Percentiles rank a stretch among this genome's conserved stretches.
Evolutionary conservation across 768 basidiomycete genomes (phyloP).

Genomic region (Cubamyces lactineus): DNA sequence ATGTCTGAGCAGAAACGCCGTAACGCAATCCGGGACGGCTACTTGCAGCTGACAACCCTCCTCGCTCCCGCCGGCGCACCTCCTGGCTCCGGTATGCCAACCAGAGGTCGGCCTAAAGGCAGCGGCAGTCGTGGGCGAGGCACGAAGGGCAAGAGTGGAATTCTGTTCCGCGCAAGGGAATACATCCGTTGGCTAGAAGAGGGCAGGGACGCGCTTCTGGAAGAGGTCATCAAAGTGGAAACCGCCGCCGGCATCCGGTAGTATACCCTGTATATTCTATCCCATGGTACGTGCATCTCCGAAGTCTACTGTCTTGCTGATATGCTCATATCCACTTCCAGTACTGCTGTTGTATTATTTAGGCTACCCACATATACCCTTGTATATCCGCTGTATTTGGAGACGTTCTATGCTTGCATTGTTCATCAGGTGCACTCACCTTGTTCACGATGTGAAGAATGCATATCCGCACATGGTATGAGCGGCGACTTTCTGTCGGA

Average conservation of each 20-base stretch:
- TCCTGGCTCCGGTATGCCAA: slow-evolving; percentile 67
- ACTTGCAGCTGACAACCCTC: slow-evolving; percentile 80
- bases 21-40: slow-evolving; percentile 89
- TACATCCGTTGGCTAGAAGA: slow-evolving; percentile 89
- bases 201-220: slow-evolving; percentile 67
- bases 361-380: neutral
- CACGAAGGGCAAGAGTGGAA: slow-evolving; percentile 88
- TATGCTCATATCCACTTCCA: neutral
- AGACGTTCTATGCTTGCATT: too few species aligned
- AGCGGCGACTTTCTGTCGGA: too few species aligned
- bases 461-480: too few species aligned
- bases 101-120: slow-evolving; percentile 79
- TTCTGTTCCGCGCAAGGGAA: slow-evolving; percentile 84
- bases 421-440: too few species aligned
- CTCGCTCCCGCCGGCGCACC: slow-evolving; percentile 80
- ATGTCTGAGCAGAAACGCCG: slow-evolving; percentile 93
- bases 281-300: neutral
- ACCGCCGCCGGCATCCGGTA: slow-evolving; percentile 59
- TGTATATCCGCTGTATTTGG: neutral
- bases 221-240: slow-evolving; percentile 72
- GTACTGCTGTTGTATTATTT: neutral
- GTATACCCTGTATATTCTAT: neutral
- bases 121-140: slow-evolving; percentile 59
- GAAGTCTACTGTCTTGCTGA: neutral
- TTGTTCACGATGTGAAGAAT: too few species aligned